Evolutionary conservation across 805 yeast species (phyloP), one percentile per base, ranked within the genome.

Genomic region (Grigorovia humatica): DNA sequence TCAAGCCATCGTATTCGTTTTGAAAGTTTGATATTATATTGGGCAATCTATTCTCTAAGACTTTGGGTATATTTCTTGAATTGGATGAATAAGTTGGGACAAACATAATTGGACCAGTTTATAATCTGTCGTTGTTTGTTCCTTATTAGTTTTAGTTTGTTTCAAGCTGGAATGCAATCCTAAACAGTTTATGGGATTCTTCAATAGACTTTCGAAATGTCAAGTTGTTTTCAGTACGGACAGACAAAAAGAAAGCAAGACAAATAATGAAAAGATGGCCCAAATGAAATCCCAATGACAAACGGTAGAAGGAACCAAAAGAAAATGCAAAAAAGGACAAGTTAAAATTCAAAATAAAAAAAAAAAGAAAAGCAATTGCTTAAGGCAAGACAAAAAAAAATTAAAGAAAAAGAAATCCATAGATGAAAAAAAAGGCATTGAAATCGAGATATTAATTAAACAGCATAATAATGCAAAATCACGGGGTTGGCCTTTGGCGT

Each of bases 21-120:
- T 23, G 42, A 44, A 60, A 60, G 11, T 43, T 47, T 19, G 46
- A 48, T n/a, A 57, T 46, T 5, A 60, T 49, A 7, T 49, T 32
- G 11, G 54, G 48, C 19, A 51, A 45, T 46, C 48, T 58, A 4
- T 49, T 19, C 2, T 40, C 19, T 12, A 54, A 20, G 2, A 52
- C 40, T n/a, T 41, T 42, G 17, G 63, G 58, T 15, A 53, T 29
- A 27, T 47, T 43, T 17, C 29, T 13, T 9, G 54, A 47, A 1
- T 40, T 8, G 4, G 50, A 18, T 32, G 45, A 49, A 32, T 50
- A 55, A 11, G 52, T 54, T 5, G 63, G 61, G 6, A 59, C 53
- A 20, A 57, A 53, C 42, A 38, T 38, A 15, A 32, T 38, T 15
- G 42, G 13, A 4, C 17, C 17, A 38, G 17, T 12, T 38, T 38